Conservation (phyloP, 495 filamentous ascomycete species). For the Hapsidospora chrysogenum region DNA sequence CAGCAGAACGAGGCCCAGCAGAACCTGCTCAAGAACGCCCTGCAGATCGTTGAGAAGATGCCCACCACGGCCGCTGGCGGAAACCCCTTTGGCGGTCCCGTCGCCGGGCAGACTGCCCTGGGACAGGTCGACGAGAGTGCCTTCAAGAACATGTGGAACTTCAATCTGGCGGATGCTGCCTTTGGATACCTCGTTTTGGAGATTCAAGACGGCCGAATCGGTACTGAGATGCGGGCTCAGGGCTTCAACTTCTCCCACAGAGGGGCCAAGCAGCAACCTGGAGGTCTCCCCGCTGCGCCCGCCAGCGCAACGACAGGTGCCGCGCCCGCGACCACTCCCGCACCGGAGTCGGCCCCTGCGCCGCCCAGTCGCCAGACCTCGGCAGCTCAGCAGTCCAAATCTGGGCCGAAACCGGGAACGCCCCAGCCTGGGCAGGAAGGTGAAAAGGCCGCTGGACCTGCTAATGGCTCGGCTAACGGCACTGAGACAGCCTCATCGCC, state of each 20-base stretch:
- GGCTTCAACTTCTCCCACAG: constrained; percentile 99
- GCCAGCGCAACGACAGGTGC: constrained; percentile 17
- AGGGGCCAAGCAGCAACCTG: constrained; percentile 37
- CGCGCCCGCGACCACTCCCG: constrained; percentile 16
- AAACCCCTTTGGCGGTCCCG: constrained; percentile 85
- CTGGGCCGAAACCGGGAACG: constrained; percentile 9
- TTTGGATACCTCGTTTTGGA: constrained; percentile 94
- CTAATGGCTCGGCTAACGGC: constrained; percentile 33
- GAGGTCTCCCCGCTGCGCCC: constrained; percentile 17
- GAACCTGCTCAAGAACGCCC: constrained; percentile 71
- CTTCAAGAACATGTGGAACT: constrained; percentile 99
- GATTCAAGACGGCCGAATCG: constrained; percentile 84
- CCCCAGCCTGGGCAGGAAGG: constrained; percentile 29
- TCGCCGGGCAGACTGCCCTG: constrained; percentile 48
- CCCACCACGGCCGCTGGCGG: constrained; percentile 83
- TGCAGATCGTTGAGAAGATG: constrained; percentile 91
- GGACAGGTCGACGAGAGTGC: constrained; percentile 96
- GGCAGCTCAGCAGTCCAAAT: not conserved
- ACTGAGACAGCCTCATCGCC: constrained; percentile 28
- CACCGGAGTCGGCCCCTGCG: constrained; percentile 12
- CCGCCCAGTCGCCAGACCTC: constrained; percentile 13
- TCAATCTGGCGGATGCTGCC: constrained; percentile 94
- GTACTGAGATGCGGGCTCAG: constrained; percentile 94
- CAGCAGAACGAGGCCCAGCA: constrained; percentile 84
- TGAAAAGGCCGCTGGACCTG: constrained; percentile 20